Conservation (phyloP, 192 early-diverging fungal genomes). For the Coemansia sp. region DNA sequence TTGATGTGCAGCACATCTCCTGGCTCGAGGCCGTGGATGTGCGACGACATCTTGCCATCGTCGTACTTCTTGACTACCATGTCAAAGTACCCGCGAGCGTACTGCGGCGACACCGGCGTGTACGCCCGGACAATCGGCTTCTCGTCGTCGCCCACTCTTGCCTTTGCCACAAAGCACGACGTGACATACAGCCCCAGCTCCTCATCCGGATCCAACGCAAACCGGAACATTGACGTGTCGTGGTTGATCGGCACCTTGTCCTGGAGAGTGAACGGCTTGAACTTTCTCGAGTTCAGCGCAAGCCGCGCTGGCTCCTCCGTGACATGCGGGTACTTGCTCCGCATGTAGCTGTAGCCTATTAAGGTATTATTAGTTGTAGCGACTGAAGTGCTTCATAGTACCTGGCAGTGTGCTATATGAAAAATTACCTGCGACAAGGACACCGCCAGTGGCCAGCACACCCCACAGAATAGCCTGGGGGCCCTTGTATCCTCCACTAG, state of each 20-base stretch:
- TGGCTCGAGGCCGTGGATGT: slow-evolving; percentile 63
- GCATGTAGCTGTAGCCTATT: slow-evolving; percentile 50
- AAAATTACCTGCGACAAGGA: slow-evolving; percentile 48
- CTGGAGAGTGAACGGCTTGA: slow-evolving; percentile 48
- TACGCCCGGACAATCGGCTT: slow-evolving; percentile 78
- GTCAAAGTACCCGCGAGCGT: slow-evolving; percentile 68
- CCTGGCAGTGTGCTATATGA: not conserved
- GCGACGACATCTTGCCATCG: slow-evolving; percentile 63
- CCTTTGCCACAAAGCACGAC: slow-evolving; percentile 80
- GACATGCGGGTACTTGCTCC: slow-evolving; percentile 22
- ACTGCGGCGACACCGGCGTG: slow-evolving; percentile 66
- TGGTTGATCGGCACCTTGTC: slow-evolving; percentile 63
- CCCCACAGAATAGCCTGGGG: slow-evolving; percentile 42
- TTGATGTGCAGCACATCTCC: slow-evolving; percentile 80
- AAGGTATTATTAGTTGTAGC: slow-evolving; percentile 5
- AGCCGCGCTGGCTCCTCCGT: slow-evolving; percentile 10
- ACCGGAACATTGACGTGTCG: slow-evolving; percentile 67
- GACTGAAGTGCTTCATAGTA: not conserved
- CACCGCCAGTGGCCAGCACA: slow-evolving; percentile 44
- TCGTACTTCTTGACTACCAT: slow-evolving; percentile 81
- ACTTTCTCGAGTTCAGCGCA: slow-evolving; percentile 49
- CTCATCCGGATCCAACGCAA: slow-evolving; percentile 67
- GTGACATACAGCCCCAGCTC: slow-evolving; percentile 70
- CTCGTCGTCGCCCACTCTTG: slow-evolving; percentile 56
- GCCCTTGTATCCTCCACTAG: slow-evolving; percentile 19